Percentiles rank a stretch among this genome's conserved stretches.
Evolutionary conservation across 2,329 filamentous ascomycete species (phyloP).

Genomic region (Aspergillus persii): DNA sequence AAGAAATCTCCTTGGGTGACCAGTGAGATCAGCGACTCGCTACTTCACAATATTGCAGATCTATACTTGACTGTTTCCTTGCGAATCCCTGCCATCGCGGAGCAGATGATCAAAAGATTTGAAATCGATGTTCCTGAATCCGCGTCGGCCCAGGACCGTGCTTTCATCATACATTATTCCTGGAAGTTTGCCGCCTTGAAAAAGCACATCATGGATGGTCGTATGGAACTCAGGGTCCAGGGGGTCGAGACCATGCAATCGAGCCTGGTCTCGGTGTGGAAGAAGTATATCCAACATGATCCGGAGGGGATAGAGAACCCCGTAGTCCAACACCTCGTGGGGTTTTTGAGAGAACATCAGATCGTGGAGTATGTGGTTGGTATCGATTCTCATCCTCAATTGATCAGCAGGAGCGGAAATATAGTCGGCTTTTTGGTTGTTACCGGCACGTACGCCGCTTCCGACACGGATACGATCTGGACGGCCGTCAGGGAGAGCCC

Average conservation of each 20-base stretch:
- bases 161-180: constrained; percentile 43
- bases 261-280: constrained; percentile 68
- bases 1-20: constrained; percentile 45
- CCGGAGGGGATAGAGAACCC: constrained; percentile 46
- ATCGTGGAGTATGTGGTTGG: constrained; percentile 86
- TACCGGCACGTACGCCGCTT: constrained; percentile 67
- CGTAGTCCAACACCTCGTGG: constrained; percentile 66
- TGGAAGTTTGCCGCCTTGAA: constrained; percentile 71
- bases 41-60: constrained; percentile 34
- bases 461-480: constrained; percentile 81
- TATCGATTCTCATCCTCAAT: constrained; percentile 85
- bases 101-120: constrained; percentile 36
- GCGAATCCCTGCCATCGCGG: constrained; percentile 31
- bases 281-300: constrained; percentile 50
- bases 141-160: constrained; percentile 24
- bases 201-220: constrained; percentile 74
- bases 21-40: constrained; percentile 38
- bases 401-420: constrained; percentile 77
- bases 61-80: constrained; percentile 31
- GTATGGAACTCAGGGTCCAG: constrained; percentile 85
- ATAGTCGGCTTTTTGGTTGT: constrained; percentile 85
- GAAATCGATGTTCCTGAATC: constrained; percentile 33
- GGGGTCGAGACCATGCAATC: constrained; percentile 72
- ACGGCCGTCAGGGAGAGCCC: constrained; percentile 75
- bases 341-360: constrained; percentile 66